Base-by-base conservation (phyloP, 495 filamentous ascomycete species). In the Penicillium steckii region DNA sequence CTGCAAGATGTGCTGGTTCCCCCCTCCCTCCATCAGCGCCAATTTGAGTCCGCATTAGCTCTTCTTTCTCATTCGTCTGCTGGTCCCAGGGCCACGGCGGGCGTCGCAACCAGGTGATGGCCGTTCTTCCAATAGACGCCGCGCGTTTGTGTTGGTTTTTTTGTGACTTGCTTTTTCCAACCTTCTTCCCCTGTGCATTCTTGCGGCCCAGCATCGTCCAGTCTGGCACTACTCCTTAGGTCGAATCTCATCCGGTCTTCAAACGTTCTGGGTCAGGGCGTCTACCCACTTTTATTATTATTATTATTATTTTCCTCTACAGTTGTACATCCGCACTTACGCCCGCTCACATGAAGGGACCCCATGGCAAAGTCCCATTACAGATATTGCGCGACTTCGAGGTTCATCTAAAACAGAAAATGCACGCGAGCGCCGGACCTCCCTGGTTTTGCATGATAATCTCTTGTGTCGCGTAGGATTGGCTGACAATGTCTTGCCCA, bases 81-180 rank as follows among this genome's bases (percentile, higher is more conserved):
- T 1, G 1, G 50, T 37, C 46, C 62, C 59, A 52, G 46, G 47
- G 49, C 59, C 56, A 60, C 49, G 62, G 59, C 60, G 44, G 47
- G 52, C 48, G 56, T 57, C 55, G 50, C 53, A 59, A 53, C 62
- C 33, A 60, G 53, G 41, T 63, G 62, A 63, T 60, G 51, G 13
- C 50, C 50, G 37, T 35, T 62, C 57, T 50, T 55, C 62, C 62
- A 65, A 65, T 65, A 63, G 59, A 65, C 59, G 59, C 56, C 24
- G 53, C 53, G 62, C 62, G 51, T 60, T 60, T 52, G 45, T 63
- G 62, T 65, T 65, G 62, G 62, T 57, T 62, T 62, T n/a, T 60
- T 51, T 45, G 18, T 22, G 38, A 41, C 38, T 50, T 42, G 46
- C 29, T 50, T 45, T 44, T 48, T 41, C 33, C 17, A 41, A 41